phyloP scores from a whole-genome alignment of 2,329 filamentous ascomycete species.

The Arthrocladium fulminans region DNA sequence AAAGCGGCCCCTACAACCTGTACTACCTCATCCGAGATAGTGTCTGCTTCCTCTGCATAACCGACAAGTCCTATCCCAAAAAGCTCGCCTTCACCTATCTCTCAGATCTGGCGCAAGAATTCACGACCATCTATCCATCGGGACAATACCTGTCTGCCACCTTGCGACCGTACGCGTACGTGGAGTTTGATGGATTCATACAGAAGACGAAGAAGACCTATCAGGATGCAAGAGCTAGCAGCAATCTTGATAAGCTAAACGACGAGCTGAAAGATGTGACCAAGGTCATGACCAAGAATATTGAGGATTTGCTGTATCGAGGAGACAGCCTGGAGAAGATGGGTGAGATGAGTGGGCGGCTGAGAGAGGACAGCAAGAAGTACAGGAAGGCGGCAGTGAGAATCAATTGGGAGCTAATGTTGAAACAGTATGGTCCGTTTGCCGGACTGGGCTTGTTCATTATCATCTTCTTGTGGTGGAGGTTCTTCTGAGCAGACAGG shows the following conservation, averaged over 20 bases:
- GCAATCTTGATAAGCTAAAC: constrained; percentile 91
- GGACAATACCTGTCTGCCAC: constrained; percentile 63
- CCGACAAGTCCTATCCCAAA: constrained; percentile 86
- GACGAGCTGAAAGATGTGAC: constrained; percentile 96
- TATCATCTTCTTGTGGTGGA: constrained; percentile 80
- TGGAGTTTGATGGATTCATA: constrained; percentile 98
- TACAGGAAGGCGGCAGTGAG: constrained; percentile 85
- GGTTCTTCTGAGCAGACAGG: constrained; percentile 61
- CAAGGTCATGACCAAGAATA: constrained; percentile 99
- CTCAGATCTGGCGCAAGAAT: constrained; percentile 81
- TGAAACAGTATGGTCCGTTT: constrained; percentile 95
- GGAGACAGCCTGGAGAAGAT: constrained; percentile 92
- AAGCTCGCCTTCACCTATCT: constrained; percentile 99
- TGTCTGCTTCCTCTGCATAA: constrained; percentile 87
- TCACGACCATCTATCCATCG: constrained; percentile 71
- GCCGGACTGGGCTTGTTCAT: constrained; percentile 73
- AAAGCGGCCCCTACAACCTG: constrained; percentile 71
- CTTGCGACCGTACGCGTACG: constrained; percentile 87
- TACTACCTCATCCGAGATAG: constrained; percentile 78
- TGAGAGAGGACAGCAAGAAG: constrained; percentile 89
- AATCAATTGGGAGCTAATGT: constrained; percentile 94
- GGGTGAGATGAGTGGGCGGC: constrained; percentile 81
- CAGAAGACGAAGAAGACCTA: constrained; percentile 87
- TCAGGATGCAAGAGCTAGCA: constrained; percentile 78
- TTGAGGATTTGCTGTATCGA: constrained; percentile 90